phyloP scores from a whole-genome alignment of 2,329 filamentous ascomycete species.

The Pochonia chlamydosporia region DNA sequence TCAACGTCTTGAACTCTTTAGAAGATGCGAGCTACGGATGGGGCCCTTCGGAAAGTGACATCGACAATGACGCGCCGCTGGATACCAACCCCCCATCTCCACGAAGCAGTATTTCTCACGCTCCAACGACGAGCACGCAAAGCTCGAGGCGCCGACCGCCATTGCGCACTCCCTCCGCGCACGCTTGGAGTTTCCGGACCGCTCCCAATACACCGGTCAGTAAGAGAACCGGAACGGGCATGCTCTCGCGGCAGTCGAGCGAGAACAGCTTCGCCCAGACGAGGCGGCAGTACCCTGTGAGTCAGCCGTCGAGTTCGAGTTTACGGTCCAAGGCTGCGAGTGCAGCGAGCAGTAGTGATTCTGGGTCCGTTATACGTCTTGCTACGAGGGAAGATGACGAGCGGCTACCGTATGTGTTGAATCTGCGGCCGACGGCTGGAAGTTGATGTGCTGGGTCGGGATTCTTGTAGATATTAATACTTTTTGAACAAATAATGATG shows the following conservation, averaged over 20 bases:
- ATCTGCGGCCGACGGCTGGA: constrained; percentile 23
- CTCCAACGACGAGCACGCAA: constrained; percentile 24
- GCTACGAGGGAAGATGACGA: constrained; percentile 30
- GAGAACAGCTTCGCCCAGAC: constrained; percentile 37
- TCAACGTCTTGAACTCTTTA: constrained; percentile 38
- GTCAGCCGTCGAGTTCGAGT: constrained; percentile 33
- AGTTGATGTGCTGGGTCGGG: neutral
- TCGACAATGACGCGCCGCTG: constrained; percentile 40
- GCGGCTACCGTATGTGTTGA: constrained; percentile 31
- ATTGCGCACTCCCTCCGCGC: constrained; percentile 34
- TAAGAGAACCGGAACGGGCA: constrained; percentile 28
- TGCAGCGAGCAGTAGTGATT: constrained; percentile 20
- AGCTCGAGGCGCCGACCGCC: constrained; percentile 21
- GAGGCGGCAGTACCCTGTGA: constrained; percentile 32
- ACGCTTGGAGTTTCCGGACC: constrained; percentile 42
- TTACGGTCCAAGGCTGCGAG: constrained; percentile 30
- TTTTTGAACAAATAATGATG: too few relatives aligned
- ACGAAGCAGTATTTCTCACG: constrained; percentile 22
- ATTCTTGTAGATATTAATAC: too few relatives aligned
- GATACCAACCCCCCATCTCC: constrained; percentile 36
- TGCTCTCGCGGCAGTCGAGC: constrained; percentile 31
- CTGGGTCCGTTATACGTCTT: constrained; percentile 43
- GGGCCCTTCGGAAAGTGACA: constrained; percentile 31
- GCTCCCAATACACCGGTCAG: constrained; percentile 49
- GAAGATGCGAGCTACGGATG: constrained; percentile 17